Conservation (phyloP, 768 basidiomycete species). For the Rhizopogon salebrosus region DNA sequence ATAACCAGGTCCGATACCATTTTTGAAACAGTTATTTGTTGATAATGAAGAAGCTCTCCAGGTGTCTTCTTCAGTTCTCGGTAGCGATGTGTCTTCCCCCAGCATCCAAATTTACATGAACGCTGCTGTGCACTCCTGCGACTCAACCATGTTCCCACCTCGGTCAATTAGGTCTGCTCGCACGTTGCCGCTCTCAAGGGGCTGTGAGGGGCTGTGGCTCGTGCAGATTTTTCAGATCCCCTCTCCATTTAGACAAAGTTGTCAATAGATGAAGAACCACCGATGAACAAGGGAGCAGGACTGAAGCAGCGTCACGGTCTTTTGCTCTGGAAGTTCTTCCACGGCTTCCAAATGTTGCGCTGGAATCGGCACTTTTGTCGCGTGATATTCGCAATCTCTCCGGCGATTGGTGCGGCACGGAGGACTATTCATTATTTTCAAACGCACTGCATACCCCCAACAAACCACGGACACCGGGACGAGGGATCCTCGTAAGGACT, state of each 20-base stretch:
- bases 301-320: not conserved
- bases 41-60: not conserved
- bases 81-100: not conserved
- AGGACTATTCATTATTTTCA: not conserved
- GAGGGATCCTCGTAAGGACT: not conserved
- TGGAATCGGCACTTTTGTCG: not conserved
- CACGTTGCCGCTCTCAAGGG: not conserved
- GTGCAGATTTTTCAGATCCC: not conserved
- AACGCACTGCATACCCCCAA: not conserved
- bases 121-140: not conserved
- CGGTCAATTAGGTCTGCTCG: not conserved
- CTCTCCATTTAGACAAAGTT: not conserved
- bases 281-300: not conserved
- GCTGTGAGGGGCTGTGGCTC: not conserved
- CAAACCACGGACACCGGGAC: not conserved
- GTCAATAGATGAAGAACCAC: not conserved
- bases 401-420: not conserved
- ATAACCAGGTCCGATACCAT: not conserved
- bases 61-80: not conserved
- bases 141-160: not conserved
- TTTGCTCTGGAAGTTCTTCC: not conserved
- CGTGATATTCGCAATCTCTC: not conserved
- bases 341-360: not conserved
- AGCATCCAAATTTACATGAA: not conserved
- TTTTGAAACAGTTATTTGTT: not conserved